Evolutionary conservation across 139 green algal genomes (phyloP).

Genomic region (Desmodesmus armatus): DNA sequence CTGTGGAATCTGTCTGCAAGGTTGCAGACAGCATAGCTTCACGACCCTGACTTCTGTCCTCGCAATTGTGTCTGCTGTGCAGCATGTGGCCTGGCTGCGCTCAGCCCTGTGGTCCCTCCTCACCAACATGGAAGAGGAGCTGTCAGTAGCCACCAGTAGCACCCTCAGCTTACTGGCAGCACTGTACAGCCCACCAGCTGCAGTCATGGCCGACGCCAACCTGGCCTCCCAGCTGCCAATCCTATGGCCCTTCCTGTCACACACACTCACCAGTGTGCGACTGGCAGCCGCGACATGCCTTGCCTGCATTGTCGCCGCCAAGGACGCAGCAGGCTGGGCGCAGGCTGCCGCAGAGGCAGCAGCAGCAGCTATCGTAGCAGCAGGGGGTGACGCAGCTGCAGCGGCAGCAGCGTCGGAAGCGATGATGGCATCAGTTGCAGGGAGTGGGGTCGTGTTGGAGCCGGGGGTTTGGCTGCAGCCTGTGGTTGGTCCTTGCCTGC

Average conservation of each 20-base stretch:
- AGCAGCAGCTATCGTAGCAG: too few relatives aligned
- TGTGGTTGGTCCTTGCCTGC: slow-evolving; percentile 57
- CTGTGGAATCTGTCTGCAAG: too few relatives aligned
- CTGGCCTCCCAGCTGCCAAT: slow-evolving; percentile 62
- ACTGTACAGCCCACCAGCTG: slow-evolving; percentile 64
- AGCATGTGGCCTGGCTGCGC: slow-evolving; percentile 48
- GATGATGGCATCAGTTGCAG: too few relatives aligned
- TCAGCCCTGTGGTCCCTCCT: slow-evolving; percentile 84
- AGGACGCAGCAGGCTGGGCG: slow-evolving; percentile 53
- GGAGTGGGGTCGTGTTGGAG: neutral
- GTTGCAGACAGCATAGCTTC: too few relatives aligned
- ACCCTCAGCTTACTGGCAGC: slow-evolving; percentile 83
- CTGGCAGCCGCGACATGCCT: slow-evolving; percentile 74
- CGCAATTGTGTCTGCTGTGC: too few relatives aligned
- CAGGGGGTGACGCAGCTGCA: neutral
- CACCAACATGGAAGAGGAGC: slow-evolving; percentile 86
- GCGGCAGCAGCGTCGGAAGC: slow-evolving; percentile 4
- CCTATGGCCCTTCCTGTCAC: slow-evolving; percentile 86
- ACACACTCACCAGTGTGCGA: slow-evolving; percentile 83
- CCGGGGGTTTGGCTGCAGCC: slow-evolving; percentile 52
- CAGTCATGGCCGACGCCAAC: neutral
- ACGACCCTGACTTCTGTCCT: too few relatives aligned
- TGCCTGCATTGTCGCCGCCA: too few relatives aligned
- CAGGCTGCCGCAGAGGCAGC: neutral
- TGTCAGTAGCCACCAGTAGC: slow-evolving; percentile 80